These are phyloP conservation scores for Golubevia sp. DNA, from an alignment of 1,284 basidiomycete genomes.

Conservation along the genomic window DNA sequence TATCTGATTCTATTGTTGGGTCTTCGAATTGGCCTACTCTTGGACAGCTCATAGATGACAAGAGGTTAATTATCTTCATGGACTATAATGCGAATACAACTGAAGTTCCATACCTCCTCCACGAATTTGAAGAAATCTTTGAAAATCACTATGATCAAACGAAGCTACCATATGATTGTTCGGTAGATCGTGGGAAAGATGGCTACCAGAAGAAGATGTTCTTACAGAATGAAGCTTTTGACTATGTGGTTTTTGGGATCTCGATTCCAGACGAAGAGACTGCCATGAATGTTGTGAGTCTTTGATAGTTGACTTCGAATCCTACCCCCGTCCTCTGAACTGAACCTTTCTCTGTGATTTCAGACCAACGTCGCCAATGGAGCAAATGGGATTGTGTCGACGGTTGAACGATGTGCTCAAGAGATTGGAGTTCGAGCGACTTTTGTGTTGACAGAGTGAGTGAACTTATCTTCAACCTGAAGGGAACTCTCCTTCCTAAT, in stretches of 20 bases:
- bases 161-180: constrained; percentile 46
- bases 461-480: too few relatives aligned
- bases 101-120: constrained; percentile 38
- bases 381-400: too few relatives aligned
- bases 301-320: not conserved
- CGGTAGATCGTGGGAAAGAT: constrained; percentile 28
- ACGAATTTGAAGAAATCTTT: constrained; percentile 51
- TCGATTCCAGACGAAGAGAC: not conserved
- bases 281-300: not conserved
- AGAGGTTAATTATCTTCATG: constrained; percentile 46
- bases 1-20: constrained; percentile 3
- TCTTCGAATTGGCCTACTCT: constrained; percentile 48
- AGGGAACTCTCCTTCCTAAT: too few relatives aligned
- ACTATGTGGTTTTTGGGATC: not conserved
- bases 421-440: constrained; percentile 16
- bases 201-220: not conserved
- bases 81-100: constrained; percentile 34
- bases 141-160: constrained; percentile 52
- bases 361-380: too few relatives aligned
- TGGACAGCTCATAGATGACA: constrained; percentile 38
- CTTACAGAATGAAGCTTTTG: not conserved
- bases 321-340: too few relatives aligned
- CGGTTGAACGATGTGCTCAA: too few relatives aligned
- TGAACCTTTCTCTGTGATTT: too few relatives aligned
- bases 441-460: constrained; percentile 30